These are phyloP conservation scores for Aureobasidium namibiae DNA, from an alignment of 2,329 filamentous ascomycete genomes.

Conservation along the genomic window DNA sequence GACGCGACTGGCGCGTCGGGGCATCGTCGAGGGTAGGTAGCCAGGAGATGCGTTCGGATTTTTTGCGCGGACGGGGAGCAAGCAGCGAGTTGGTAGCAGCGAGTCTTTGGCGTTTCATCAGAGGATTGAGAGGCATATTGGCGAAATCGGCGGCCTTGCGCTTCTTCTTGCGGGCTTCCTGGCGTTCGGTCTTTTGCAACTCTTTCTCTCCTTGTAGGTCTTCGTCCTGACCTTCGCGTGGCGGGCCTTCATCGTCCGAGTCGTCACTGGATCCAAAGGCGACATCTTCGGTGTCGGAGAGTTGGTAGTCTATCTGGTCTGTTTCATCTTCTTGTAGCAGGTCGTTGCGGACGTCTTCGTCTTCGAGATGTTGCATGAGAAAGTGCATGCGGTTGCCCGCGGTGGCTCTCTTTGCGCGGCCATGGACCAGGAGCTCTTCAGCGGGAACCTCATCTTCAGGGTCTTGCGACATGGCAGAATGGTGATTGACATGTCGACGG, in stretches of 20 bases:
- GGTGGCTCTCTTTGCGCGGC: constrained; percentile 66
- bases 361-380: constrained; percentile 55
- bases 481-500: not conserved
- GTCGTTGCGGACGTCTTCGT: constrained; percentile 34
- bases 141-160: constrained; percentile 53
- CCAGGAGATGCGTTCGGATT: constrained; percentile 64
- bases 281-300: constrained; percentile 55
- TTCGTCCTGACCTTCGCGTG: constrained; percentile 41
- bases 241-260: constrained; percentile 59
- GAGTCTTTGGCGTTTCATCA: constrained; percentile 62
- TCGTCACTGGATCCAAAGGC: constrained; percentile 80
- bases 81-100: constrained; percentile 36
- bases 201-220: constrained; percentile 84
- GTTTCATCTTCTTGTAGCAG: constrained; percentile 44
- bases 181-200: constrained; percentile 66
- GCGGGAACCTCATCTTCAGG: not conserved
- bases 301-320: constrained; percentile 45
- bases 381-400: constrained; percentile 78
- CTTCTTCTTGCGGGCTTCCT: constrained; percentile 74
- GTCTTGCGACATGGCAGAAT: constrained; percentile 11
- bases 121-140: constrained; percentile 41
- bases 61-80: constrained; percentile 40
- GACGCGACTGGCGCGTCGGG: constrained; percentile 53
- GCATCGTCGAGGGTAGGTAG: constrained; percentile 55
- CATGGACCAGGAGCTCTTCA: constrained; percentile 49